These are phyloP conservation scores for Wickerhamiella lipophila DNA, from an alignment of 805 yeast species.

Conservation along the genomic window DNA sequence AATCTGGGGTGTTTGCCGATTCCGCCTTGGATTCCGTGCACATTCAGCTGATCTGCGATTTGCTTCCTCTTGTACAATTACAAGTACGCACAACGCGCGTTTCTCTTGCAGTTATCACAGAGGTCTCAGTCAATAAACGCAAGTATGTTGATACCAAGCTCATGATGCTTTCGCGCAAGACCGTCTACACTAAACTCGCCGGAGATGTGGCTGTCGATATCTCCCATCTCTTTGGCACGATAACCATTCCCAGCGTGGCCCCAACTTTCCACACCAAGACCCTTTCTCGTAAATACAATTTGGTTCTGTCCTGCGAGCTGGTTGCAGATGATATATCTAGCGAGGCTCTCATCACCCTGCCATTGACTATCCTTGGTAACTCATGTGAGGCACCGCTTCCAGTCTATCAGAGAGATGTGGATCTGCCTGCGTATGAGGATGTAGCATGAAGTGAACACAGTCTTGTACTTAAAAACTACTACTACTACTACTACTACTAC, in stretches of 20 bases:
- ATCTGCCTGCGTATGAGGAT: slow-evolving; percentile 1
- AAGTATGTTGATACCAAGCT: slow-evolving; percentile 4
- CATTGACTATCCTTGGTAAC: neutral
- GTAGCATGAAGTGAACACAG: neutral
- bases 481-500: too few relatives aligned
- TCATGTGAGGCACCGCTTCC: slow-evolving; percentile 2
- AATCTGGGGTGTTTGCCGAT: neutral
- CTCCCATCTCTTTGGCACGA: neutral
- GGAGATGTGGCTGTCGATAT: slow-evolving; percentile 5
- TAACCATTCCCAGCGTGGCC: neutral
- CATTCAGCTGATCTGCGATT: slow-evolving; percentile 1
- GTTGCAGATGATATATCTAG: neutral
- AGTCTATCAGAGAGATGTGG: neutral
- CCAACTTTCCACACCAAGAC: slow-evolving; percentile 5
- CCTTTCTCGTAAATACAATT: slow-evolving; percentile 2
- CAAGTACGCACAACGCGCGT: neutral
- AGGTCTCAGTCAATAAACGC: slow-evolving; percentile 5
- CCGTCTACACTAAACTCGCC: neutral
- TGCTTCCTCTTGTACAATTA: slow-evolving; percentile 2
- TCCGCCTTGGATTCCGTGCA: neutral
- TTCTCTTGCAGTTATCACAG: neutral
- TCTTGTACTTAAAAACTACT: too few relatives aligned
- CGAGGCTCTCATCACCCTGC: neutral
- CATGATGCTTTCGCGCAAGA: neutral
- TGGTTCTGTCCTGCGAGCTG: neutral